phyloP scores from a whole-genome alignment of 257 asterid genomes.

The Echium plantagineum region DNA sequence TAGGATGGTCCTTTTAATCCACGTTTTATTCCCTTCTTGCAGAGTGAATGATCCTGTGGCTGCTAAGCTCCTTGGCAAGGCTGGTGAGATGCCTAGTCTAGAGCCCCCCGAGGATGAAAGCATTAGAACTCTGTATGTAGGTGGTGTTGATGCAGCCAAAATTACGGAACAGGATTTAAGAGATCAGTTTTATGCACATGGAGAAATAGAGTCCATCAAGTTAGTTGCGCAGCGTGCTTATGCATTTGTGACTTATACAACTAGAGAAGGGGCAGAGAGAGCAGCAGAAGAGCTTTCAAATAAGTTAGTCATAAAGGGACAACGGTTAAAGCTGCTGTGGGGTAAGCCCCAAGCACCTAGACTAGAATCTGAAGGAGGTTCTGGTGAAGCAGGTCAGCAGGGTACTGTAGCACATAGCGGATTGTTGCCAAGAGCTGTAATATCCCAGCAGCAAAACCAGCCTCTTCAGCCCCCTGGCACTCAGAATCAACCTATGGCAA shows the following conservation, averaged over 20 bases:
- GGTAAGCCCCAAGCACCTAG: conserved; percentile 80
- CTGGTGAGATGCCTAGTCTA: conserved; percentile 97
- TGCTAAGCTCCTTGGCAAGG: conserved; percentile 71
- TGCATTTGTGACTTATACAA: conserved; percentile 86
- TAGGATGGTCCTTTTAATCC: neutral
- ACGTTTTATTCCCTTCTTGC: conserved; percentile 14
- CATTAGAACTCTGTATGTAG: conserved; percentile 87
- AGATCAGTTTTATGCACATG: conserved; percentile 87
- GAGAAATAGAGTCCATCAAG: conserved; percentile 88
- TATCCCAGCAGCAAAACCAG: conserved; percentile 86
- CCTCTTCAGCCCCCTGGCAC: conserved; percentile 53
- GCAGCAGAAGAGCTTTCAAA: conserved; percentile 95
- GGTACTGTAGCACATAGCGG: conserved; percentile 72
- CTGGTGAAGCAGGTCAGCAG: conserved; percentile 76
- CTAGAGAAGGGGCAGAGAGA: conserved; percentile 92
- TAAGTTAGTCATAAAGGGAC: conserved; percentile 79
- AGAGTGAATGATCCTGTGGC: conserved; percentile 97
- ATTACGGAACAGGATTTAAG: conserved; percentile 75
- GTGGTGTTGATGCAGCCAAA: conserved; percentile 93
- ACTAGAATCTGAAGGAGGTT: conserved; percentile 40
- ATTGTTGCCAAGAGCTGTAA: conserved; percentile 73
- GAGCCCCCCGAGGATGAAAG: conserved; percentile 95
- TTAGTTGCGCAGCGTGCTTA: conserved; percentile 88
- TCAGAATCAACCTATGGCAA: conserved; percentile 41
- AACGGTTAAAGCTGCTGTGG: conserved; percentile 88